Evolutionary conservation across 2,329 filamentous ascomycete species (phyloP).

Genomic region (Pseudogymnoascus sp.): DNA sequence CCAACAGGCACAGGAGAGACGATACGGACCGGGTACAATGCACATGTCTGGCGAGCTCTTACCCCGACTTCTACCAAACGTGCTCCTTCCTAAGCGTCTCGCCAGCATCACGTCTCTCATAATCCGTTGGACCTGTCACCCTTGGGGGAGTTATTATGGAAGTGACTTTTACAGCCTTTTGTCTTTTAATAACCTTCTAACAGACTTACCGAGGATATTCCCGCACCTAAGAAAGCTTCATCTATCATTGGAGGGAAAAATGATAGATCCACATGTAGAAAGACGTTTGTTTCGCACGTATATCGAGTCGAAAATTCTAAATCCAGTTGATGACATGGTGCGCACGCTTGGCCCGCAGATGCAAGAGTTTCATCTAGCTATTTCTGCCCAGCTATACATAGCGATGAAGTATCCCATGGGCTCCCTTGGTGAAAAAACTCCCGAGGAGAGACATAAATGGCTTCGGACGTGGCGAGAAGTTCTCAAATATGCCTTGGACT

Average conservation of each 20-base stretch:
- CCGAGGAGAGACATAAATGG: background rate
- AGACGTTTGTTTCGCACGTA: background rate
- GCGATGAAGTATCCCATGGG: background rate
- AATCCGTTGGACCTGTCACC: background rate
- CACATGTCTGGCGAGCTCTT: background rate
- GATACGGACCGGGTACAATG: background rate
- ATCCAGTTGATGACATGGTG: background rate
- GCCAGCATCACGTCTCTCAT: background rate
- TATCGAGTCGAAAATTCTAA: background rate
- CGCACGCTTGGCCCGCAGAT: background rate
- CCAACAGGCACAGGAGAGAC: background rate
- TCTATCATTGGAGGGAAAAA: background rate
- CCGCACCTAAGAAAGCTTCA: background rate
- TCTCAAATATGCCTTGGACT: background rate
- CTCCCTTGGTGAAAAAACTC: background rate
- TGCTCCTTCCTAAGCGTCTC: background rate
- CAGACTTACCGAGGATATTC: background rate
- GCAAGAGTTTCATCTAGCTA: background rate
- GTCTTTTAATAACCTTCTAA: background rate
- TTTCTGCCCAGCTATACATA: background rate
- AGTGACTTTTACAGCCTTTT: background rate
- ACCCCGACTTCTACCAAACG: background rate
- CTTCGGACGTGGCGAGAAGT: background rate
- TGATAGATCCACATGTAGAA: background rate
- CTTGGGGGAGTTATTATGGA: background rate